Percentiles rank a stretch among this genome's conserved stretches.
phyloP scores from a whole-genome alignment of 352 stramenopile genomes.

The Plasmopara muralis region DNA sequence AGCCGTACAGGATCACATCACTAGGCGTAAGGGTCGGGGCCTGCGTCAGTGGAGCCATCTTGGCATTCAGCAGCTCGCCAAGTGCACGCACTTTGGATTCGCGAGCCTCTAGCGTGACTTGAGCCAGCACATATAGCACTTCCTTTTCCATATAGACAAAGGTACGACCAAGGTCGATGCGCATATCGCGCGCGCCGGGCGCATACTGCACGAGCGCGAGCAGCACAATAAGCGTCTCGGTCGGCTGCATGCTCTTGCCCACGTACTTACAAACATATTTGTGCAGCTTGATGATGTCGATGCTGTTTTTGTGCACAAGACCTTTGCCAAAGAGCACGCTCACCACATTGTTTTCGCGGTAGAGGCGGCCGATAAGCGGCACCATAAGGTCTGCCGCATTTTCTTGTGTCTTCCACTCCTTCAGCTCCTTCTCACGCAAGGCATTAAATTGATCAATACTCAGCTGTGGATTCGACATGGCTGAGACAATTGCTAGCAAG shows the following conservation, averaged over 20 bases:
- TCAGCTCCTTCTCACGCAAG: slow-evolving; percentile 52
- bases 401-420: slow-evolving; percentile 74
- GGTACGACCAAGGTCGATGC: slow-evolving; percentile 72
- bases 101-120: slow-evolving; percentile 25
- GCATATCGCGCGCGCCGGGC: slow-evolving; percentile 55
- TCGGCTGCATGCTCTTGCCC: slow-evolving; percentile 64
- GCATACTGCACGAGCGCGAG: slow-evolving; percentile 53
- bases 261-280: slow-evolving; percentile 83
- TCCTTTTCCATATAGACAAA: slow-evolving; percentile 58
- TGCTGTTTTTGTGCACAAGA: slow-evolving; percentile 80
- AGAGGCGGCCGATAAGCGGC: slow-evolving; percentile 74
- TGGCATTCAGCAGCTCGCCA: slow-evolving; percentile 45
- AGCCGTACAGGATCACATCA: slow-evolving; percentile 83
- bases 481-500: not conserved
- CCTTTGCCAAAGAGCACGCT: slow-evolving; percentile 79
- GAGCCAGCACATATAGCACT: slow-evolving; percentile 43
- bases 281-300: slow-evolving; percentile 80
- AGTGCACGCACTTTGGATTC: slow-evolving; percentile 43
- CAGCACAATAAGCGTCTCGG: slow-evolving; percentile 68
- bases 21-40: slow-evolving; percentile 43
- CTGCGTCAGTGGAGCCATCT: slow-evolving; percentile 44
- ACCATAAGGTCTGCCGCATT: slow-evolving; percentile 81
- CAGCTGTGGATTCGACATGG: slow-evolving; percentile 35
- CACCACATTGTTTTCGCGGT: slow-evolving; percentile 79
- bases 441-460: slow-evolving; percentile 42